These are phyloP conservation scores for Trichoderma koningiopsis DNA, from an alignment of 2,329 filamentous ascomycete genomes.

Conservation along the genomic window DNA sequence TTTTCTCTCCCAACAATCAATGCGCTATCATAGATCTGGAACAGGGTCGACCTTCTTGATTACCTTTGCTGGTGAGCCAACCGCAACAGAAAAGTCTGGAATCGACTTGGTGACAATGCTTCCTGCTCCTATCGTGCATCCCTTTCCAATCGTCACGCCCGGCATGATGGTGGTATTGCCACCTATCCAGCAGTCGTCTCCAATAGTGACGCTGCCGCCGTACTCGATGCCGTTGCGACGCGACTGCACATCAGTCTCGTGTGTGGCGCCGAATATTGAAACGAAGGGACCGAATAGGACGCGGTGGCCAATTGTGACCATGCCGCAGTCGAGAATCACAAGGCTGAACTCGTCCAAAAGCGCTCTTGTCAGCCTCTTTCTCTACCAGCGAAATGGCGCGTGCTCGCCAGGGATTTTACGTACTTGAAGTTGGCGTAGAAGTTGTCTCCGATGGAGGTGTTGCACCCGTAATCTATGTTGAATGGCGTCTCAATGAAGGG, in stretches of 20 bases:
- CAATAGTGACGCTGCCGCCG: slow-evolving; percentile 50
- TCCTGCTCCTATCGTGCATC: slow-evolving; percentile 53
- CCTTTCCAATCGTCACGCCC: slow-evolving; percentile 55
- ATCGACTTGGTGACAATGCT: slow-evolving; percentile 54
- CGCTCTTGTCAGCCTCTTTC: background rate
- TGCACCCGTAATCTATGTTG: slow-evolving; percentile 66
- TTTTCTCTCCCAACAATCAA: background rate
- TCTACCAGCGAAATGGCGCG: background rate
- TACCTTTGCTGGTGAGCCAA: slow-evolving; percentile 52
- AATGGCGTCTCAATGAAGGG: slow-evolving; percentile 64
- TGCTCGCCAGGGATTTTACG: background rate
- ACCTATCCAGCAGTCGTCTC: slow-evolving; percentile 59
- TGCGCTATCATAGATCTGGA: slow-evolving; percentile 33
- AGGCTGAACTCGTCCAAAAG: slow-evolving; percentile 37
- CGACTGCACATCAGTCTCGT: slow-evolving; percentile 64
- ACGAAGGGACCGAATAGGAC: slow-evolving; percentile 74
- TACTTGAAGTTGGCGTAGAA: slow-evolving; percentile 61
- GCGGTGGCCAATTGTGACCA: slow-evolving; percentile 68
- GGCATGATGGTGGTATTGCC: slow-evolving; percentile 53
- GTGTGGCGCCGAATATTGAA: slow-evolving; percentile 68
- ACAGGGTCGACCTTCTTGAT: slow-evolving; percentile 49
- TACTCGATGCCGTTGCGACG: slow-evolving; percentile 52
- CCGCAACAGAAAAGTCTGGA: slow-evolving; percentile 50
- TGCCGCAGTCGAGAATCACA: slow-evolving; percentile 72
- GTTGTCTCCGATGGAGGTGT: slow-evolving; percentile 61